Evolutionary conservation across 148 eudicot species (phyloP).

Genomic region (Nepenthes mirabilis): DNA sequence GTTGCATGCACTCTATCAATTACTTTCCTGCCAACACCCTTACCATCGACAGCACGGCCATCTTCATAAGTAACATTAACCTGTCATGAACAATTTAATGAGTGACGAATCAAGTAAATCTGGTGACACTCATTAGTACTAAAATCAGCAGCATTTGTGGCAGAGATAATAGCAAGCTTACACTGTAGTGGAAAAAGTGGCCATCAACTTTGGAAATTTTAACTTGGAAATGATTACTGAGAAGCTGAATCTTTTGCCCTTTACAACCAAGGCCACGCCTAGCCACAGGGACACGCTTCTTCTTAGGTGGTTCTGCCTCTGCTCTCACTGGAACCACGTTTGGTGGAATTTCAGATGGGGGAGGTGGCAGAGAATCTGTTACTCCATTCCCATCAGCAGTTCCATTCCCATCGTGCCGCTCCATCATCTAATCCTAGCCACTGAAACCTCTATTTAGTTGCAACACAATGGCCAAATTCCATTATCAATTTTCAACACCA

Average conservation of each 20-base stretch:
- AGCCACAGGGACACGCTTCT: slow-evolving; percentile 60
- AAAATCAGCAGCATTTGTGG: not conserved
- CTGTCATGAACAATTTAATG: slow-evolving; percentile 15
- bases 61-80: slow-evolving; percentile 81
- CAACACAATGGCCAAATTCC: no score
- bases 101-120: not conserved
- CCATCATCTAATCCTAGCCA: no score
- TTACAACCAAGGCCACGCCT: slow-evolving; percentile 56
- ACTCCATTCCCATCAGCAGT: slow-evolving; percentile 18
- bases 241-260: slow-evolving; percentile 55
- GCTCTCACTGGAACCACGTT: slow-evolving; percentile 18
- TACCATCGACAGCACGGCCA: slow-evolving; percentile 79
- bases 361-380: slow-evolving; percentile 59
- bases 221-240: slow-evolving; percentile 87
- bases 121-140: not conserved
- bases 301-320: slow-evolving; percentile 23
- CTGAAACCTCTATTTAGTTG: no score
- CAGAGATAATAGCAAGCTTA: slow-evolving; percentile 16
- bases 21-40: slow-evolving; percentile 72
- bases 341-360: slow-evolving; percentile 37
- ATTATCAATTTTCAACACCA: no score
- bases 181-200: slow-evolving; percentile 81
- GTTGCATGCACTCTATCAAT: slow-evolving; percentile 73
- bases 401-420: not conserved
- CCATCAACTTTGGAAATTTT: slow-evolving; percentile 57